Percentiles rank a stretch among this genome's conserved stretches.
Conservation (phyloP, 345 rosid genomes). For the Populus euphratica region DNA sequence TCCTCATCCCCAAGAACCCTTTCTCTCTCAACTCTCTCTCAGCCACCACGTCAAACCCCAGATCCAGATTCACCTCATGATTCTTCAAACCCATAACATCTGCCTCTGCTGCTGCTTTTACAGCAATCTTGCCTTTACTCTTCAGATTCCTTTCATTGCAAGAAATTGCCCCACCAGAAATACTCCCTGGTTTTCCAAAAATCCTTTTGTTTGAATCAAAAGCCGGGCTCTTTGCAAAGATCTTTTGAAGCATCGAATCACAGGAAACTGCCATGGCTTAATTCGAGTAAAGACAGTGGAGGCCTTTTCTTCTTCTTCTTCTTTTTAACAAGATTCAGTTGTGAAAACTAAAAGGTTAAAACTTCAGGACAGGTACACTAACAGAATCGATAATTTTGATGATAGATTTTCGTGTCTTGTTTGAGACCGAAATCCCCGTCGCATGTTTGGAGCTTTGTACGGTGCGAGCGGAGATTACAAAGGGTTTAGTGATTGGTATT, state of each 20-base stretch:
- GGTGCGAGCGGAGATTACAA: conserved; percentile 17
- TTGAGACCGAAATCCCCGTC: conserved; percentile 34
- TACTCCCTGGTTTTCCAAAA: conserved; percentile 13
- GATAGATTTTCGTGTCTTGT: neutral
- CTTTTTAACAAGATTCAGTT: neutral
- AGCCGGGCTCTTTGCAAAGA: conserved; percentile 13
- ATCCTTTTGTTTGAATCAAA: conserved; percentile 20
- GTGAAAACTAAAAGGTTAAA: neutral
- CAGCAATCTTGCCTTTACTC: conserved; percentile 12
- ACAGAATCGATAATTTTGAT: neutral
- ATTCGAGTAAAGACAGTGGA: neutral
- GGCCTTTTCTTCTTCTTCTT: too few species aligned
- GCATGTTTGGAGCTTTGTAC: conserved; percentile 6
- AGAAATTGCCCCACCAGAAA: conserved; percentile 2
- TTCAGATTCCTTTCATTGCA: conserved; percentile 23
- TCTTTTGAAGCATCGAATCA: conserved; percentile 22
- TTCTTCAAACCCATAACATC: conserved; percentile 22
- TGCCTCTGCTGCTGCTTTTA: conserved; percentile 33
- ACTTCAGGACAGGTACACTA: neutral
- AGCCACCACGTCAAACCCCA: conserved; percentile 46
- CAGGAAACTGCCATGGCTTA: conserved; percentile 41
- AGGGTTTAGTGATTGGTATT: neutral
- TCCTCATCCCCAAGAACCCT: conserved; percentile 68
- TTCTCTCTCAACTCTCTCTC: conserved; percentile 56
- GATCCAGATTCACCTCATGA: conserved; percentile 10